Conservation (phyloP, 495 filamentous ascomycete genomes). For the Astrocystis sublimbata region DNA sequence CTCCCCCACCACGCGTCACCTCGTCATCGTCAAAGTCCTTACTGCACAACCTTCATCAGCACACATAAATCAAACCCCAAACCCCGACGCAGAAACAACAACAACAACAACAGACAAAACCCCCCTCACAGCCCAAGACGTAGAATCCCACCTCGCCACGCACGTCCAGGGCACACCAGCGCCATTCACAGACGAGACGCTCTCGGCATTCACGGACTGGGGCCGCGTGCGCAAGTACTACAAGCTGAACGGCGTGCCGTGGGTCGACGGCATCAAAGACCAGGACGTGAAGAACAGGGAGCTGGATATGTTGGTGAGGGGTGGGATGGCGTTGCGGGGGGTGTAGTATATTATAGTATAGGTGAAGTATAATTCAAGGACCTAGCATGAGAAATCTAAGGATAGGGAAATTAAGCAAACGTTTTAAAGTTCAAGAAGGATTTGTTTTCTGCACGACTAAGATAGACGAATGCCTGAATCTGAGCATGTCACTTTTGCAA, state of each 20-base stretch:
- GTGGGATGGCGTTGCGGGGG: conserved; percentile 72
- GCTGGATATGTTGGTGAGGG: conserved; percentile 64
- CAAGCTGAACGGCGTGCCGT: conserved; percentile 63
- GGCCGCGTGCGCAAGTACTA: conserved; percentile 78
- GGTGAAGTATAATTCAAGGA: too few species aligned
- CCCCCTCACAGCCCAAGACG: conserved; percentile 48
- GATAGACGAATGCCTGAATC: too few species aligned
- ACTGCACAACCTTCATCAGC: conserved; percentile 15
- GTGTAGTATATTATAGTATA: conserved; percentile 30
- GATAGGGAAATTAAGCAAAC: too few species aligned
- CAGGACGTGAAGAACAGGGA: conserved; percentile 44
- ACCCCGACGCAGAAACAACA: background rate
- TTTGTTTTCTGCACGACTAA: too few species aligned
- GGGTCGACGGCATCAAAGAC: conserved; percentile 38
- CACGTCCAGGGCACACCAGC: conserved; percentile 63
- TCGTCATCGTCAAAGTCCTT: conserved; percentile 77
- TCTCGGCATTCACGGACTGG: conserved; percentile 63
- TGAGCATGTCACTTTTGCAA: too few species aligned
- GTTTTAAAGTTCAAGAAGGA: too few species aligned
- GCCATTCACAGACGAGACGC: conserved; percentile 62
- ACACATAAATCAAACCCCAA: too few species aligned
- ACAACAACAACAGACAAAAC: background rate
- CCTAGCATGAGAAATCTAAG: too few species aligned
- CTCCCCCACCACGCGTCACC: conserved; percentile 60
- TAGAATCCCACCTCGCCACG: conserved; percentile 62